phyloP scores from a whole-genome alignment of 2,329 filamentous ascomycete genomes.

The Emmonsia crescens region DNA sequence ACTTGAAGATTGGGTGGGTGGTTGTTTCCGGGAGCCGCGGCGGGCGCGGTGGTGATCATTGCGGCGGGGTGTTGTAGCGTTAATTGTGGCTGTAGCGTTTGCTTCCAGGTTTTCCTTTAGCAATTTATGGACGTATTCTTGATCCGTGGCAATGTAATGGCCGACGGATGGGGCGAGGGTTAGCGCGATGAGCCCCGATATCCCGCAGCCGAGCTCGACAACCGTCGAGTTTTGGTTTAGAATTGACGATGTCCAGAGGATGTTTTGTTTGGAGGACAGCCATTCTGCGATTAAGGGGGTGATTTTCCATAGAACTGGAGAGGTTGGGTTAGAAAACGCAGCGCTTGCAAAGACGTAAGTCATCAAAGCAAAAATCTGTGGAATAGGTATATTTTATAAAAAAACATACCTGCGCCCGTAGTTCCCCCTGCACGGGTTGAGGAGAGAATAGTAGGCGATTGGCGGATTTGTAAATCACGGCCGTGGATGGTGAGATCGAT shows the following conservation, averaged over 20 bases:
- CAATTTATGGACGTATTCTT: constrained; percentile 68
- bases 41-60: neutral
- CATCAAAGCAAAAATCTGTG: neutral
- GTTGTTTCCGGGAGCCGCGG: neutral
- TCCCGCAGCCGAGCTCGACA: constrained; percentile 80
- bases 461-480: constrained; percentile 63
- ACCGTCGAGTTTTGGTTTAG: constrained; percentile 48
- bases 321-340: constrained; percentile 6
- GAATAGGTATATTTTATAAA: neutral
- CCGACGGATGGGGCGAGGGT: constrained; percentile 50
- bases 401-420: constrained; percentile 53
- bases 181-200: constrained; percentile 68
- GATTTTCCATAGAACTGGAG: constrained; percentile 76
- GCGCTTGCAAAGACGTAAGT: neutral
- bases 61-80: neutral
- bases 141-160: constrained; percentile 73
- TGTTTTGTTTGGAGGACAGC: constrained; percentile 54
- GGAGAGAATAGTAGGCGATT: constrained; percentile 71
- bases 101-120: constrained; percentile 62
- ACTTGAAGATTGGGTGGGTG: constrained; percentile 3
- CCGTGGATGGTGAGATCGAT: constrained; percentile 59
- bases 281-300: constrained; percentile 73
- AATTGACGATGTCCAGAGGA: constrained; percentile 48
- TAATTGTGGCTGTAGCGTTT: constrained; percentile 16
- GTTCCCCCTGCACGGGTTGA: constrained; percentile 64